These are phyloP conservation scores for Suillus alpinus DNA, from an alignment of 768 basidiomycete genomes.

Conservation along the genomic window DNA sequence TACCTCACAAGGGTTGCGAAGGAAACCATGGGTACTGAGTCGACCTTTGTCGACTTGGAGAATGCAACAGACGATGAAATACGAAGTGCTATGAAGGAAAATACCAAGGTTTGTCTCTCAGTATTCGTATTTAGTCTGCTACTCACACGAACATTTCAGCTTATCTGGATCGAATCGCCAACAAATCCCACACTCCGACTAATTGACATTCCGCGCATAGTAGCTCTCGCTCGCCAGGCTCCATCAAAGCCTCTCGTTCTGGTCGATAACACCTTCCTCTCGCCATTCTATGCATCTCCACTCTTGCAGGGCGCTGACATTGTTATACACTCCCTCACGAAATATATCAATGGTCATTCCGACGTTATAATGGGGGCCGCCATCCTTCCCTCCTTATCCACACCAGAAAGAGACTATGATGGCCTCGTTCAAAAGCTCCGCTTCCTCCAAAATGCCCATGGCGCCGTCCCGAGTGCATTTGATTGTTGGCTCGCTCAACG, in stretches of 20 bases:
- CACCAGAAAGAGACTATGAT: conserved; percentile 32
- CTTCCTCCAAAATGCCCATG: conserved; percentile 89
- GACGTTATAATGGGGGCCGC: conserved; percentile 90
- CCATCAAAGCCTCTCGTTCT: conserved; percentile 72
- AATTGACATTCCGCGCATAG: conserved; percentile 75
- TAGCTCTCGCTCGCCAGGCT: conserved; percentile 59
- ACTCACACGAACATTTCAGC: conserved; percentile 37
- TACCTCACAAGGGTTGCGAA: conserved; percentile 69
- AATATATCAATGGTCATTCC: conserved; percentile 93
- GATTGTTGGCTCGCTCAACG: conserved; percentile 91
- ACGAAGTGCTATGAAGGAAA: conserved; percentile 59
- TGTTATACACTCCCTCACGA: conserved; percentile 80
- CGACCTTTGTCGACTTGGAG: conserved; percentile 83
- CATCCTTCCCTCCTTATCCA: conserved; percentile 51
- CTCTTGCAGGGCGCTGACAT: conserved; percentile 83
- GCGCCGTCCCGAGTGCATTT: conserved; percentile 79
- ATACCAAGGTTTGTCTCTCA: conserved; percentile 68
- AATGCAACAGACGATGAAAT: conserved; percentile 61
- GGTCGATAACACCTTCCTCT: conserved; percentile 94
- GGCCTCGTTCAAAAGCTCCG: conserved; percentile 55
- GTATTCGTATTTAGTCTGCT: neutral
- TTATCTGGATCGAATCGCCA: conserved; percentile 93
- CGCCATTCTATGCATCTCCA: conserved; percentile 88
- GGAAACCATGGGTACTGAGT: conserved; percentile 63
- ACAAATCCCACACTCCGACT: conserved; percentile 93